These are phyloP conservation scores for Penicillium sumatraense DNA, from an alignment of 2,329 filamentous ascomycete species.

Conservation along the genomic window DNA sequence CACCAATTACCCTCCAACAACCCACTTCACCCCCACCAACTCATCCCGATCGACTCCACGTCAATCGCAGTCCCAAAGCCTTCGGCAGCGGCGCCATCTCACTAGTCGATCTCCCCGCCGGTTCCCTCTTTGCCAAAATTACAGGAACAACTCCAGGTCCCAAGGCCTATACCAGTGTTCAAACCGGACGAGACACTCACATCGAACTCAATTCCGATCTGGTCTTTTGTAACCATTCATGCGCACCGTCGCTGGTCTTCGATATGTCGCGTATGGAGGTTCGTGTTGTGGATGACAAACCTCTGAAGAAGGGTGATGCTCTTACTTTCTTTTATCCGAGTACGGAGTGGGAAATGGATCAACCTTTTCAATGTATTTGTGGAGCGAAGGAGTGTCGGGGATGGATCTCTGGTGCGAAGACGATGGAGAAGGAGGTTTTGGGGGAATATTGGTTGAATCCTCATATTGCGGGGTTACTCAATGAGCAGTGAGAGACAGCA, in stretches of 20 bases:
- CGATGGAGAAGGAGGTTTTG: slow-evolving; percentile 38
- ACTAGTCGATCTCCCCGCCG: slow-evolving; percentile 55
- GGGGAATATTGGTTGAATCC: slow-evolving; percentile 48
- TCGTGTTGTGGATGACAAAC: slow-evolving; percentile 43
- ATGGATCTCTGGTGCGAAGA: slow-evolving; percentile 45
- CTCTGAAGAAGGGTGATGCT: slow-evolving; percentile 45
- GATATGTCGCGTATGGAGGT: slow-evolving; percentile 53
- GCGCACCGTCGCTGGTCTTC: slow-evolving; percentile 57
- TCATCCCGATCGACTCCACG: slow-evolving; percentile 33
- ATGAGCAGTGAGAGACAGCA: slow-evolving; percentile 23
- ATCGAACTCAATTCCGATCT: slow-evolving; percentile 63
- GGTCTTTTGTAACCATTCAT: slow-evolving; percentile 63
- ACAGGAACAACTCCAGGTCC: slow-evolving; percentile 50
- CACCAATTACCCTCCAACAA: slow-evolving; percentile 13
- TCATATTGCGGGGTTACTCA: slow-evolving; percentile 43
- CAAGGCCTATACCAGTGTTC: slow-evolving; percentile 58
- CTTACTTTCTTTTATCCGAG: slow-evolving; percentile 57
- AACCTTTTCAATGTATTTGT: slow-evolving; percentile 51
- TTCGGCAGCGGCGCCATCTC: slow-evolving; percentile 50
- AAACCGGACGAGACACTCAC: slow-evolving; percentile 54
- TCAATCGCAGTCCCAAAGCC: slow-evolving; percentile 37
- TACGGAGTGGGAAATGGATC: slow-evolving; percentile 56
- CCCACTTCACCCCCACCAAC: slow-evolving; percentile 23
- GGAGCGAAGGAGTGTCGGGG: slow-evolving; percentile 45
- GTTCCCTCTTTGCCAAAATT: slow-evolving; percentile 54